Base-by-base conservation (phyloP, 768 basidiomycete genomes). In the Pleurotus sapidus region DNA sequence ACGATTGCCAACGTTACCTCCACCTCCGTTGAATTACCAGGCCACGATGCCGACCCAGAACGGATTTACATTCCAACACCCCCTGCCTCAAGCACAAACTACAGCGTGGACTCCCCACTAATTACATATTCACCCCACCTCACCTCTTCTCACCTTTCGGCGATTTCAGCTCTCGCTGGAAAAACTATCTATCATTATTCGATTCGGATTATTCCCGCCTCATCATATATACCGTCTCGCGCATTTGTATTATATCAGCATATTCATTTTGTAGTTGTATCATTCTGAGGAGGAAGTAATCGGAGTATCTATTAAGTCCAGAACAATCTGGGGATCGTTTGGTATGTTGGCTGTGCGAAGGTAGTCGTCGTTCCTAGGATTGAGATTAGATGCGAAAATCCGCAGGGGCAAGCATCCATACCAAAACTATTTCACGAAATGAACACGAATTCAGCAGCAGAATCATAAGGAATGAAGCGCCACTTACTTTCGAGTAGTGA, bases 401-500 rank as follows among this genome's bases (percentile, higher is more conserved):
- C 12, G 27, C 15, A 60, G 46, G 37, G 1, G 15, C 14, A 48
- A 43, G n/a, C 14, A 11, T n/a, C 64, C 70, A 57, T 59, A 80
- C 78, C 79, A 81, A 58, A 80, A 81, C 79, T 81, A 55, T 12
- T 48, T 48, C 14, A 34, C 37, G 24, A 23, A 51, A 11, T 6
- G 5, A 24, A 37, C 6, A 17, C 39, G 2, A 23, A 48, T 23
- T 11, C 34, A 37, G 24, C 23, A 39, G 18, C 30, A 56, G 5
- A 11, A 6, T 15, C 49, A n/a, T 17, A 60, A 1, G 40, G 43
- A 18, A 27, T 45, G 18, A 37, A 20, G 27, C 18, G 34, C 56
- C 65, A 64, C 72, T 12, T 60, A 92, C 91, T 82, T 95, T 97
- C 55, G 93, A 95, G 70, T 95, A 93, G 77, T 98, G 95, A 55